Percentiles rank a stretch among this genome's conserved stretches.
phyloP scores from a whole-genome alignment of 371 early-diverging fungal genomes.

The Lichtheimia ornata region DNA sequence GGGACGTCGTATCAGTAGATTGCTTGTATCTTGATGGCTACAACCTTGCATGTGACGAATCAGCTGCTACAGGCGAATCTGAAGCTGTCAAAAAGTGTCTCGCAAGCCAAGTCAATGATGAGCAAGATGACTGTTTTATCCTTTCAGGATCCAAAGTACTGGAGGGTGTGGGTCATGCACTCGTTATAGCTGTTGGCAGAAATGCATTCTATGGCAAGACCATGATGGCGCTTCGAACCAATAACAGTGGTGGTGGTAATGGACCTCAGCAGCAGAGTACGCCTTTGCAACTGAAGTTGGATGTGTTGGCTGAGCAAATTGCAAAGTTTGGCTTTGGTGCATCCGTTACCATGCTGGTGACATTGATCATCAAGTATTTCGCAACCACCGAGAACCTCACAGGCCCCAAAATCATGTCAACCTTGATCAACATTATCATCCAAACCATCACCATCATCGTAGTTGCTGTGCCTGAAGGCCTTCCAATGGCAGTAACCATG shows the following conservation, averaged over 20 bases:
- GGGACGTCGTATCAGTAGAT: slow-evolving; percentile 91
- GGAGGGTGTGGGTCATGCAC: slow-evolving; percentile 82
- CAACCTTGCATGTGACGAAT: slow-evolving; percentile 89
- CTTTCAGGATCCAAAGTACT: slow-evolving; percentile 90
- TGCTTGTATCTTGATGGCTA: slow-evolving; percentile 79
- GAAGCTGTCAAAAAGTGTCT: slow-evolving; percentile 72
- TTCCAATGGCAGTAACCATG: slow-evolving; percentile 97
- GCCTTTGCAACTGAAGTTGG: slow-evolving; percentile 90
- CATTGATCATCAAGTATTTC: slow-evolving; percentile 78
- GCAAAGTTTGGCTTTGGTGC: slow-evolving; percentile 88
- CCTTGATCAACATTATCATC: slow-evolving; percentile 75
- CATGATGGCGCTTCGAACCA: slow-evolving; percentile 83
- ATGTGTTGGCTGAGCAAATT: slow-evolving; percentile 85
- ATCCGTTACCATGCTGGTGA: slow-evolving; percentile 78
- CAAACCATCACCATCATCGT: slow-evolving; percentile 92
- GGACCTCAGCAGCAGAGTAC: slow-evolving; percentile 69
- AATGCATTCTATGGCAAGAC: slow-evolving; percentile 82
- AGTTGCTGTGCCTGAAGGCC: slow-evolving; percentile 97
- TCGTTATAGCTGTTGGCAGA: slow-evolving; percentile 87
- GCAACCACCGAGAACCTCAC: slow-evolving; percentile 61
- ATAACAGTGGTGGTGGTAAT: slow-evolving; percentile 59
- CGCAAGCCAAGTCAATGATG: slow-evolving; percentile 35
- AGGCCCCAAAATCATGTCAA: slow-evolving; percentile 60
- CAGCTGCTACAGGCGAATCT: slow-evolving; percentile 91
- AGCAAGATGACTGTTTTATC: slow-evolving; percentile 72